A percentile compares a stretch with the other conserved stretches of the same genome.
These are phyloP conservation scores for Pseudogymnoascus sp. DNA, from an alignment of 2,329 filamentous ascomycete species.

Conservation along the genomic window DNA sequence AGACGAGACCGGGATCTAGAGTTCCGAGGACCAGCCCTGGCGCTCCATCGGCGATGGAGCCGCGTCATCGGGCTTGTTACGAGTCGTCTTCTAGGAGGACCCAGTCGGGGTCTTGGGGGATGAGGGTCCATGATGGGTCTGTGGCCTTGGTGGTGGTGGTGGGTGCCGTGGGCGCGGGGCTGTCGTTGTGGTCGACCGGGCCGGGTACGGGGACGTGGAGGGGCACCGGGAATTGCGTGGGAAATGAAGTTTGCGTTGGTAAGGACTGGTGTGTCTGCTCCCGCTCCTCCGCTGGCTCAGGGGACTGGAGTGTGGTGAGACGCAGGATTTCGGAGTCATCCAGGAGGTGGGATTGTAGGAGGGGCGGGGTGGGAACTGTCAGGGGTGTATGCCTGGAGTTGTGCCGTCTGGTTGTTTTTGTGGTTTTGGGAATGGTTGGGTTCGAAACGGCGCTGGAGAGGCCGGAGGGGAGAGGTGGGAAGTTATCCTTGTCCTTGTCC, in stretches of 20 bases:
- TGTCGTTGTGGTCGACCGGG: neutral
- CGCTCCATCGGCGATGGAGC: neutral
- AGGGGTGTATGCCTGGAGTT: neutral
- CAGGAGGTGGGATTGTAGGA: neutral
- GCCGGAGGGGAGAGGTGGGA: neutral
- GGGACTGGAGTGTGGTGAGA: neutral
- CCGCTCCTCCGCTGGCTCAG: neutral
- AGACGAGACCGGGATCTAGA: neutral
- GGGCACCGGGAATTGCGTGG: neutral
- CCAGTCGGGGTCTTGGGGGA: constrained; percentile 4
- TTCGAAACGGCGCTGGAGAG: neutral
- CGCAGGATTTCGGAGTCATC: constrained; percentile 2
- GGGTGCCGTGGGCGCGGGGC: neutral
- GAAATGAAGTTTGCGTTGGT: neutral
- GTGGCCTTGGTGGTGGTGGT: neutral
- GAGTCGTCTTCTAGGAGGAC: constrained; percentile 3
- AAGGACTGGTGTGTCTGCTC: neutral
- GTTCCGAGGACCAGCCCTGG: constrained; percentile 1
- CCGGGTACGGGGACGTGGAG: neutral
- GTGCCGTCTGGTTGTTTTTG: neutral
- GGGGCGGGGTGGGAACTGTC: neutral
- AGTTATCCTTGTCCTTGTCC: neutral
- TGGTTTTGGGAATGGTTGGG: neutral
- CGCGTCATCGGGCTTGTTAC: neutral
- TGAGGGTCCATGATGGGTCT: neutral